These are phyloP conservation scores for Erysiphe neolycopersici DNA, from an alignment of 2,329 filamentous ascomycete genomes.

Conservation along the genomic window DNA sequence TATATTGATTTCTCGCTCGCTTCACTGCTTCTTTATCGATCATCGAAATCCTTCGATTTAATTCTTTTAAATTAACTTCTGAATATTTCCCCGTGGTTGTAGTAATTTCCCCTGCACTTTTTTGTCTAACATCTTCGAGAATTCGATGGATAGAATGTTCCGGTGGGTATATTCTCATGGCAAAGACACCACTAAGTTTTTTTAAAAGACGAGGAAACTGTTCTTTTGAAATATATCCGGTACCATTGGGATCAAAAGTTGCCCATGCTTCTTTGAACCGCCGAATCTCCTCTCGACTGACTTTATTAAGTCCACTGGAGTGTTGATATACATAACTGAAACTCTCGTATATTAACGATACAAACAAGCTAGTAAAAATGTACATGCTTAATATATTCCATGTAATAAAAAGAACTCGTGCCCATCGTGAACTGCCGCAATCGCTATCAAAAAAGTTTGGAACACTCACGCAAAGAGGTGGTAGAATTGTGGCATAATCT, in stretches of 20 bases:
- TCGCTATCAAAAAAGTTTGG: conserved; percentile 61
- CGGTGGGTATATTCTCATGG: conserved; percentile 86
- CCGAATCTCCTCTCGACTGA: conserved; percentile 80
- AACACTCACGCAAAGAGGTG: conserved; percentile 54
- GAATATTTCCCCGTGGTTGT: conserved; percentile 24
- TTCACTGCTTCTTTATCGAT: conserved; percentile 56
- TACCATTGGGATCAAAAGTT: conserved; percentile 73
- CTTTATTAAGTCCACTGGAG: conserved; percentile 70
- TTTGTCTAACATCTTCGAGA: conserved; percentile 47
- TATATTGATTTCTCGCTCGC: conserved; percentile 51
- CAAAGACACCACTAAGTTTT: conserved; percentile 81
- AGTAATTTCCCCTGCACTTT: conserved; percentile 18
- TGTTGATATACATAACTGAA: conserved; percentile 98
- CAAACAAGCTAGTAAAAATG: conserved; percentile 94
- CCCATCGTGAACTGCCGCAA: conserved; percentile 78
- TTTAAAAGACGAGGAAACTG: conserved; percentile 69
- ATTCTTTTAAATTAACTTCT: conserved; percentile 42
- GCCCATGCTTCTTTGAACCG: conserved; percentile 98
- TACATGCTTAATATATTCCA: conserved; percentile 99
- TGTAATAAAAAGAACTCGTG: conserved; percentile 64
- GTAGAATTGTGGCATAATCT: conserved; percentile 58
- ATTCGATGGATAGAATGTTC: conserved; percentile 72
- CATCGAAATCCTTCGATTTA: conserved; percentile 44
- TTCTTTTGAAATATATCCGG: conserved; percentile 74
- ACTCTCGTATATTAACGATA: conserved; percentile 96